Evolutionary conservation across 1,139 yeast genomes (phyloP).

Genomic region (Sugiyamaella grinbergsii): DNA sequence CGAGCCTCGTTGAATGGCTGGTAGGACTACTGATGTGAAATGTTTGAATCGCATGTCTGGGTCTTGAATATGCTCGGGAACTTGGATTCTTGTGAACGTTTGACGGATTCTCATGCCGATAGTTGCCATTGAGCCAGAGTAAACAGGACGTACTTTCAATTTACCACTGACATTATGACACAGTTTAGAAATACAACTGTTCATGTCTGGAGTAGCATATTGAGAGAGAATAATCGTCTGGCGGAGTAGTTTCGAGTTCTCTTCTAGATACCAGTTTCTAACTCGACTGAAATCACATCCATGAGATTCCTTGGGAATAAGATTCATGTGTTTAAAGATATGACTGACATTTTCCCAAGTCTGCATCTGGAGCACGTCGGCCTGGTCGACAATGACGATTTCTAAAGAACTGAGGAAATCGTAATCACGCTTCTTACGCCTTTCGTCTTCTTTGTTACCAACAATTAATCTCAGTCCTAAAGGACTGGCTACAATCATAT

Average conservation of each 20-base stretch:
- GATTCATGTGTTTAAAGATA: constrained; percentile 70
- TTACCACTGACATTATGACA: constrained; percentile 70
- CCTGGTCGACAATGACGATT: constrained; percentile 73
- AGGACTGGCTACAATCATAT: constrained; percentile 88
- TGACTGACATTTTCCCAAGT: constrained; percentile 82
- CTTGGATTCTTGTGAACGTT: constrained; percentile 54
- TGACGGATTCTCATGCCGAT: constrained; percentile 66
- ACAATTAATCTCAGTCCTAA: constrained; percentile 82
- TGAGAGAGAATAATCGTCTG: constrained; percentile 79
- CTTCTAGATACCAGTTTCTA: constrained; percentile 90
- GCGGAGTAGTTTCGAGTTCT: constrained; percentile 70
- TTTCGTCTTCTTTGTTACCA: constrained; percentile 49
- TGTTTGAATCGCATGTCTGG: constrained; percentile 80
- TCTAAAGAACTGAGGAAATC: constrained; percentile 92
- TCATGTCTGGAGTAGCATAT: constrained; percentile 78
- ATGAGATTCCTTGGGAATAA: constrained; percentile 73
- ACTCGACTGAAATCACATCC: constrained; percentile 92
- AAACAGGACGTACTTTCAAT: constrained; percentile 42
- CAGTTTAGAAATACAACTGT: constrained; percentile 59
- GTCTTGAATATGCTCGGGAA: constrained; percentile 56
- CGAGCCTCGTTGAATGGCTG: constrained; percentile 61
- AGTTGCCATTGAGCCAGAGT: constrained; percentile 35
- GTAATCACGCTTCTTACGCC: constrained; percentile 43
- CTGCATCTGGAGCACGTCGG: constrained; percentile 88
- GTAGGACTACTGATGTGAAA: constrained; percentile 72